Evolutionary conservation across 108 stramenopile species (phyloP).

Genomic region (Nitzschia sp.): DNA sequence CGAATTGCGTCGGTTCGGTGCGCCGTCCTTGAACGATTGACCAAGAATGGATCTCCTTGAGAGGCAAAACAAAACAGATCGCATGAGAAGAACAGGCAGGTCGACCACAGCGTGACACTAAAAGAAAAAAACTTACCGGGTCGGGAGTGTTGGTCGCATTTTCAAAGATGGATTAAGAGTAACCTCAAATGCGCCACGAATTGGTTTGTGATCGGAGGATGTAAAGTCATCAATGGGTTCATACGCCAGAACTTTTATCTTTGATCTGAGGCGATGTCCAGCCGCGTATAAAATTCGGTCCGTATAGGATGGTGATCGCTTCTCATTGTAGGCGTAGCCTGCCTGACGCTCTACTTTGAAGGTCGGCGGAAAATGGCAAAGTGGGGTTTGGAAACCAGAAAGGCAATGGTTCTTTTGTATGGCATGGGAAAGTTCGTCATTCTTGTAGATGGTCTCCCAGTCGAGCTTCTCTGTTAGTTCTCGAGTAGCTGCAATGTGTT

Average conservation of each 20-base stretch:
- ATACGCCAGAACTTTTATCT: slow-evolving; percentile 50
- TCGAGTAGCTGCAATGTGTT: slow-evolving; percentile 21
- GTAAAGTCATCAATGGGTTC: slow-evolving; percentile 60
- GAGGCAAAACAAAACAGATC: too few species aligned
- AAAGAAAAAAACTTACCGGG: slow-evolving; percentile 4
- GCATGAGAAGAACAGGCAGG: too few species aligned
- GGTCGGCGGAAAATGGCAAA: slow-evolving; percentile 75
- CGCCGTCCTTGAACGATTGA: too few species aligned
- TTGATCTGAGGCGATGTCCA: slow-evolving; percentile 40
- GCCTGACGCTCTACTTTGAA: slow-evolving; percentile 65
- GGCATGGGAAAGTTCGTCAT: slow-evolving; percentile 53
- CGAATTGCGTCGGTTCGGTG: too few species aligned
- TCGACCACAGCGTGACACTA: too few species aligned
- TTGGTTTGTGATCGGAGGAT: slow-evolving; percentile 82
- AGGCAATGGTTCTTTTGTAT: slow-evolving; percentile 52
- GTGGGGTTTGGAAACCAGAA: slow-evolving; percentile 49
- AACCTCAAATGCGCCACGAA: slow-evolving; percentile 60
- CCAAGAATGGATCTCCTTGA: too few species aligned
- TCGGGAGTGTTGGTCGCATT: slow-evolving; percentile 17
- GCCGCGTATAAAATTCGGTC: slow-evolving; percentile 82
- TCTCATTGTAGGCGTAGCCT: slow-evolving; percentile 61
- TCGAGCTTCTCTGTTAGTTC: slow-evolving; percentile 34
- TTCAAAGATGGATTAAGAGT: slow-evolving; percentile 31
- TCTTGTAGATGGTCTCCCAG: slow-evolving; percentile 46
- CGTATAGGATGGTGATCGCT: slow-evolving; percentile 77